Evolutionary conservation across 2,329 filamentous ascomycete species (phyloP).

Genomic region (Trichoderma brevicompactum): DNA sequence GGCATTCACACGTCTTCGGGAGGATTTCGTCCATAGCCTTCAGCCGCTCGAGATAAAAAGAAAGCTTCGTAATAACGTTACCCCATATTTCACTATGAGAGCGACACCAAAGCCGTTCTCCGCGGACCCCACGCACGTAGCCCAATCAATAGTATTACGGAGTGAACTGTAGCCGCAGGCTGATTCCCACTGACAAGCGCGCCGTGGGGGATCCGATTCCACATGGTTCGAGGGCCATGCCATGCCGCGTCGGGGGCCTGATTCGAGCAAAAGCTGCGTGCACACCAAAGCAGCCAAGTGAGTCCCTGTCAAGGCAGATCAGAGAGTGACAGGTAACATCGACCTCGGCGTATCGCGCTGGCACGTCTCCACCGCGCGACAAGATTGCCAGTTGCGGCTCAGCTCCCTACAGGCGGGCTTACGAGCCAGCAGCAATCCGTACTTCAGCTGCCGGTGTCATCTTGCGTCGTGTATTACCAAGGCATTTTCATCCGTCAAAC

Average conservation of each 20-base stretch:
- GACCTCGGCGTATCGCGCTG: not conserved
- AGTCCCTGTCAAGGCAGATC: conserved; percentile 10
- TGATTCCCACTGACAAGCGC: not conserved
- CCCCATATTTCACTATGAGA: not conserved
- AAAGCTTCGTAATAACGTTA: conserved; percentile 1
- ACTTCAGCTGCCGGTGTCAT: not conserved
- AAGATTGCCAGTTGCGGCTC: not conserved
- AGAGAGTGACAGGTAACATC: not conserved
- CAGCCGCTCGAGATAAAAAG: not conserved
- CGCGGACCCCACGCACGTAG: conserved; percentile 17
- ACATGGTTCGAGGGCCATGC: conserved; percentile 10
- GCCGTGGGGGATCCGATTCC: conserved; percentile 7
- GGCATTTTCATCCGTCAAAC: not conserved
- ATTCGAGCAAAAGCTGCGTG: not conserved
- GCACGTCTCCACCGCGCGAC: conserved; percentile 2
- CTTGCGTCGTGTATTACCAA: not conserved
- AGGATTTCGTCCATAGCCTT: not conserved
- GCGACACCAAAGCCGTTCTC: not conserved
- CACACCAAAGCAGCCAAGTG: not conserved
- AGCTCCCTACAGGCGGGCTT: not conserved
- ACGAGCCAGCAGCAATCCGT: not conserved
- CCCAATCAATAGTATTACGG: conserved; percentile 11
- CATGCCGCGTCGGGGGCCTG: not conserved
- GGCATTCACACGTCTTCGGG: not conserved
- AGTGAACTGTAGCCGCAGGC: not conserved